Evolutionary conservation across 2,329 filamentous ascomycete genomes (phyloP).

Genomic region (Cryphonectria japonica): DNA sequence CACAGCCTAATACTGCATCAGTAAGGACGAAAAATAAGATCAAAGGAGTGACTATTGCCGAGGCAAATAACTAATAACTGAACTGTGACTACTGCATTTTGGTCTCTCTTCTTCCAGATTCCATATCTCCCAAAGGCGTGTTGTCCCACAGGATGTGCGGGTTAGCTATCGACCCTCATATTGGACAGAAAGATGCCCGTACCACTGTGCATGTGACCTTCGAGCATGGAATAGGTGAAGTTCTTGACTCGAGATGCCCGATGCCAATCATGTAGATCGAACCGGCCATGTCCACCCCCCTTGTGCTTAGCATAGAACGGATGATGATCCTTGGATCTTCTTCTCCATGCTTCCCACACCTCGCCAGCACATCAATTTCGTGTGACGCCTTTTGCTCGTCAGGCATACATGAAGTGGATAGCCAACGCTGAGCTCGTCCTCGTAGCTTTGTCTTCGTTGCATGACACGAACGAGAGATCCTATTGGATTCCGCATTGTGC

Average conservation of each 20-base stretch:
- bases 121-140: neutral
- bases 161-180: neutral
- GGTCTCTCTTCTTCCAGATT: too few relatives aligned
- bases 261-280: neutral
- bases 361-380: neutral
- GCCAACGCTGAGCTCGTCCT: neutral
- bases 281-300: conserved; percentile 1
- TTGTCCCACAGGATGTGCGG: neutral
- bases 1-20: neutral
- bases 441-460: neutral
- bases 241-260: neutral
- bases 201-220: neutral
- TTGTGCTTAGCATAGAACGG: neutral
- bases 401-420: neutral
- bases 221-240: neutral
- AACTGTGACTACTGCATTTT: conserved; percentile 3
- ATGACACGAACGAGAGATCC: neutral
- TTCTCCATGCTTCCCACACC: neutral
- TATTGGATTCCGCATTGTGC: conserved; percentile 4
- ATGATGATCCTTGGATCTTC: neutral
- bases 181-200: neutral
- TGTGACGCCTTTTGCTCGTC: neutral
- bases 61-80: conserved; percentile 13
- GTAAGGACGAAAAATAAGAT: neutral
- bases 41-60: conserved; percentile 16